Base-by-base conservation (phyloP, 2,329 filamentous ascomycete species). In the Atkinsonella hypoxylon region DNA sequence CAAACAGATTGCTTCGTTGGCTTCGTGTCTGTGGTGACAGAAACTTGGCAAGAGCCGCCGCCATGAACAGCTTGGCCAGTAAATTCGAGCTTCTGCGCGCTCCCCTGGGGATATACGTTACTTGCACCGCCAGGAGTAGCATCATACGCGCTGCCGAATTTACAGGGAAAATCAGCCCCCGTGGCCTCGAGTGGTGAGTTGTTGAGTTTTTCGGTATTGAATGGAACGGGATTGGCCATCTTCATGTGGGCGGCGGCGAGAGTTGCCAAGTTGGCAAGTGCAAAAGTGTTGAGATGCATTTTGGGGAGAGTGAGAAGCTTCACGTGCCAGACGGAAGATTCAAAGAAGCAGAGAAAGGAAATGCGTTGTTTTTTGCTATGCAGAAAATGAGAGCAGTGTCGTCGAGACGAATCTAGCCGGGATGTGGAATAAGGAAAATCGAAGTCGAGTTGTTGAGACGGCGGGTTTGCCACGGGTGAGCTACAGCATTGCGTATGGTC, bases 11-110 rank as follows among this genome's bases (percentile, higher is more conserved):
- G 66, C 56, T 77, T 78, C 26, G 78, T 82, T 0, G 89, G 82
- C 12, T 75, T 69, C 11, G 75, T 71, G 58, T 96, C 91, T 17
- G 86, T 89, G 0, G 90, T 93, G 59, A 98, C 71, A 9, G 84
- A 85, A 51, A 97, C 70, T 61, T 98, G 93, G 71, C 93, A 97
- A 0, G 88, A 94, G 0, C 93, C 93, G 49, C 93, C 93, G 17
- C 90, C 90, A 58, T 98, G 93, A 0, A 83, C 81, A 2, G 89
- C 90, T 46, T 75, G 71, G 36, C 89, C 90, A 0, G 69, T 69
- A 66, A 95, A 87, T 0, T 68, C 65, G 1, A 96, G 73, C 0
- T 70, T 64, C 18, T 68, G 64, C 0, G 52, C 62, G 59, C 66
- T 66, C 1, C 68, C 68, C 2, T 67, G 61, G 0, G 75, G 70